Evolutionary conservation across 2,329 filamentous ascomycete species (phyloP).

Genomic region (Neurospora crassa): DNA sequence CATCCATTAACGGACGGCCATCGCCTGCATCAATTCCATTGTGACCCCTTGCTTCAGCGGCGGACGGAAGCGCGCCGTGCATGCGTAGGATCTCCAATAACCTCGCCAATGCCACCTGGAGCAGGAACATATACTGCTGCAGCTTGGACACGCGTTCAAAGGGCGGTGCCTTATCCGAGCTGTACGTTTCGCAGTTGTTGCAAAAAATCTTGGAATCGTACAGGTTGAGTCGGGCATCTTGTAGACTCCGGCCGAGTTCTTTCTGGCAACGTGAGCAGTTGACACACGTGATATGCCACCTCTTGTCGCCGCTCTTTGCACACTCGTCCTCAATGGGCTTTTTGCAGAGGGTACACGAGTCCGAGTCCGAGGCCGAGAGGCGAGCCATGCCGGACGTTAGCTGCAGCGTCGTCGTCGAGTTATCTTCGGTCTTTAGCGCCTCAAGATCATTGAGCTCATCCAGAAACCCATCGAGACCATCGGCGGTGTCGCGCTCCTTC

Average conservation of each 20-base stretch:
- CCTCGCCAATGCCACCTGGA: slow-evolving; percentile 83
- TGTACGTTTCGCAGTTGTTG: slow-evolving; percentile 50
- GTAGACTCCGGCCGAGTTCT: slow-evolving; percentile 59
- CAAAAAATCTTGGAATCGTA: slow-evolving; percentile 64
- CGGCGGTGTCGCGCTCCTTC: slow-evolving; percentile 64
- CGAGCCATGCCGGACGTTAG: slow-evolving; percentile 54
- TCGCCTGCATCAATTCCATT: slow-evolving; percentile 58
- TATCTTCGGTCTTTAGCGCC: slow-evolving; percentile 60
- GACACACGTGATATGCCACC: slow-evolving; percentile 80
- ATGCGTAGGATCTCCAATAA: slow-evolving; percentile 78
- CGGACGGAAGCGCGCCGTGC: slow-evolving; percentile 70
- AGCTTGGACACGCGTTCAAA: slow-evolving; percentile 76
- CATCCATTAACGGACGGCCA: slow-evolving; percentile 44
- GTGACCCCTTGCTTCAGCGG: slow-evolving; percentile 61
- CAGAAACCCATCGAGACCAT: slow-evolving; percentile 74
- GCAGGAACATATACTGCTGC: slow-evolving; percentile 87
- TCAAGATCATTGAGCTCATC: slow-evolving; percentile 81
- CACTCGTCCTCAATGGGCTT: slow-evolving; percentile 95
- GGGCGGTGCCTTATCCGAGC: slow-evolving; percentile 38
- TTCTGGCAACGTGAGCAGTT: slow-evolving; percentile 56
- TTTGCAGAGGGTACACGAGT: slow-evolving; percentile 73
- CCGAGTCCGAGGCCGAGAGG: slow-evolving; percentile 66
- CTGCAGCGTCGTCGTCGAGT: slow-evolving; percentile 43
- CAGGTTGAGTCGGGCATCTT: slow-evolving; percentile 63
- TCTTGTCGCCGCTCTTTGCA: slow-evolving; percentile 59